A percentile compares a stretch with the other conserved stretches of the same genome.
These are phyloP conservation scores for Arthroderma uncinatum DNA, from an alignment of 2,329 filamentous ascomycete species.

Conservation along the genomic window DNA sequence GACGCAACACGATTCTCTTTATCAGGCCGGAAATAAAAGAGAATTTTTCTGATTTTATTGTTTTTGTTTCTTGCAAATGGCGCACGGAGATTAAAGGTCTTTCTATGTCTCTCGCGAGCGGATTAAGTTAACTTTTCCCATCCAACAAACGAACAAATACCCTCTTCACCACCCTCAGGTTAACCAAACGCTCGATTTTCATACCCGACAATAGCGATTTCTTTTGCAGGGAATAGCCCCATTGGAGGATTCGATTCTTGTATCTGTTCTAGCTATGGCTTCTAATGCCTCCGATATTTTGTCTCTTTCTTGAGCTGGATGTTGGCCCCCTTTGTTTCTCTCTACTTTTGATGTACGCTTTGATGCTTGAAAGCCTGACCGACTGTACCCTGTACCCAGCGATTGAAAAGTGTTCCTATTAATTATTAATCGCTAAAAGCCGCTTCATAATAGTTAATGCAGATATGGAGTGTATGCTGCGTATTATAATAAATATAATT, in stretches of 20 bases:
- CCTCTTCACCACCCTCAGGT: background rate
- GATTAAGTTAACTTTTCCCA: background rate
- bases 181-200: background rate
- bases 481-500: slow-evolving; percentile 1
- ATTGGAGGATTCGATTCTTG: slow-evolving; percentile 6
- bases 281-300: background rate
- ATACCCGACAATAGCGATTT: background rate
- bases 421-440: slow-evolving; percentile 1
- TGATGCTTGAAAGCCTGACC: background rate
- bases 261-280: slow-evolving; percentile 1
- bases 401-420: slow-evolving; percentile 5
- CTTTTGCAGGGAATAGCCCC: slow-evolving; percentile 4
- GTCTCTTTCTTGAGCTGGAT: background rate
- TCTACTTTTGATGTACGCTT: slow-evolving; percentile 2
- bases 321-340: background rate
- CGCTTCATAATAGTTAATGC: background rate
- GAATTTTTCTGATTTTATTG: background rate
- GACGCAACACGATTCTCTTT: slow-evolving; percentile 1
- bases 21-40: background rate
- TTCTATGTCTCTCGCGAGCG: background rate
- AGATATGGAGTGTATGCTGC: background rate
- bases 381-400: background rate
- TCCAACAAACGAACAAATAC: background rate
- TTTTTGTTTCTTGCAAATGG: background rate
- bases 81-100: slow-evolving; percentile 2